These are phyloP conservation scores for Phylloporus arenicola DNA, from an alignment of 768 basidiomycete genomes.

Conservation along the genomic window DNA sequence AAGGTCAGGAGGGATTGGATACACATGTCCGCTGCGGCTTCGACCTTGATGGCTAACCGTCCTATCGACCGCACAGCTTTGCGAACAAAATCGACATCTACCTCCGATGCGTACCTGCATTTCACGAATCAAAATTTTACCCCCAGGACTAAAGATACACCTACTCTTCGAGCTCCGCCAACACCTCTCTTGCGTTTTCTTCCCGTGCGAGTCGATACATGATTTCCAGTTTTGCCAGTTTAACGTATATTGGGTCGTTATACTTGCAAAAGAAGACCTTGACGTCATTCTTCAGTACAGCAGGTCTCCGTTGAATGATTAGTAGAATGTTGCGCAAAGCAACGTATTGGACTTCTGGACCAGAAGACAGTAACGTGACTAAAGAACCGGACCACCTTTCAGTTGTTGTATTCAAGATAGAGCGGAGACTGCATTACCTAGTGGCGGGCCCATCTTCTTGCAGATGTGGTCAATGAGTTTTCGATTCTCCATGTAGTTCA, in stretches of 20 bases:
- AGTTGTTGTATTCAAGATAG: neutral
- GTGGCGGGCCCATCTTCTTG: slow-evolving; percentile 95
- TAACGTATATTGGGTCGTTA: slow-evolving; percentile 98
- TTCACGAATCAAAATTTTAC: neutral
- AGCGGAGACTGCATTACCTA: slow-evolving; percentile 49
- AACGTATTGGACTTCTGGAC: slow-evolving; percentile 98
- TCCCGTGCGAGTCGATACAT: slow-evolving; percentile 97
- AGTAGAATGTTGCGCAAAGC: slow-evolving; percentile 93
- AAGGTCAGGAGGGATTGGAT: slow-evolving; percentile 81
- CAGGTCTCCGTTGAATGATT: slow-evolving; percentile 91
- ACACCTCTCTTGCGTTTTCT: slow-evolving; percentile 87
- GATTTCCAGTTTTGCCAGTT: slow-evolving; percentile 96
- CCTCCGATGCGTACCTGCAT: slow-evolving; percentile 90
- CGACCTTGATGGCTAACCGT: slow-evolving; percentile 95
- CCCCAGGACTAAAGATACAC: slow-evolving; percentile 15
- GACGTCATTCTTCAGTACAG: slow-evolving; percentile 93
- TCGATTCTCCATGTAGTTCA: slow-evolving; percentile 98
- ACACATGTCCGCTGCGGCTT: slow-evolving; percentile 82
- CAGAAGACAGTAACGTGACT: slow-evolving; percentile 95
- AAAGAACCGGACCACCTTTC: slow-evolving; percentile 5
- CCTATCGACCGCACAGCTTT: slow-evolving; percentile 98
- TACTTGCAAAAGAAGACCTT: slow-evolving; percentile 99
- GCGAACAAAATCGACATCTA: slow-evolving; percentile 96
- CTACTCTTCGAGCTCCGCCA: slow-evolving; percentile 93
- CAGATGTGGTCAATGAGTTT: slow-evolving; percentile 84